A percentile compares a stretch with the other conserved stretches of the same genome.
These are phyloP conservation scores for Chrysoporthe puriensis DNA, from an alignment of 2,329 filamentous ascomycete genomes.

Conservation along the genomic window DNA sequence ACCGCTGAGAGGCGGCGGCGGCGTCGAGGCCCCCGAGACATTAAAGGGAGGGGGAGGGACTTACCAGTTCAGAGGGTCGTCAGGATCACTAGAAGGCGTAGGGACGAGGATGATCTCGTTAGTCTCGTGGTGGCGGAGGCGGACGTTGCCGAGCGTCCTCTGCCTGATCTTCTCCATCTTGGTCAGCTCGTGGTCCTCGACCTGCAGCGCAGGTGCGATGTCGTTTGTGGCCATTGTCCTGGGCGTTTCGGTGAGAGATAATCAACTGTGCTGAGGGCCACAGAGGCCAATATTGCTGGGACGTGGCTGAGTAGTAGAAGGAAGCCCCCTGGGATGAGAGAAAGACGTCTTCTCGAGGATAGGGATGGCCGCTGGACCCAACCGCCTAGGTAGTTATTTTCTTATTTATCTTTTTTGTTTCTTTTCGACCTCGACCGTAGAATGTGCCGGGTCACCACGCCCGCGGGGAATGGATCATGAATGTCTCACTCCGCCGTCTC, in stretches of 20 bases:
- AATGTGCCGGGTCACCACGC: neutral
- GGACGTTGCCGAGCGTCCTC: constrained; percentile 46
- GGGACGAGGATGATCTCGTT: constrained; percentile 57
- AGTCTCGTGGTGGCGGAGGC: constrained; percentile 45
- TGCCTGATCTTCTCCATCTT: constrained; percentile 29
- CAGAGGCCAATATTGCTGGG: neutral
- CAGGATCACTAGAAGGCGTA: constrained; percentile 51
- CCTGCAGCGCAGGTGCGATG: constrained; percentile 29
- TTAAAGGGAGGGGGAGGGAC: constrained; percentile 19
- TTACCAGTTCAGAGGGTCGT: constrained; percentile 58
- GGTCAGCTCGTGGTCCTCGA: constrained; percentile 26
- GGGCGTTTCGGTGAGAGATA: neutral
- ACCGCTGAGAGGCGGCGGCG: no score
- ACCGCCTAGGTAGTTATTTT: neutral
- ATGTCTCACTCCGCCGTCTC: constrained; percentile 2
- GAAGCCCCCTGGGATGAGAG: neutral
- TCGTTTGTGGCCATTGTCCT: constrained; percentile 27
- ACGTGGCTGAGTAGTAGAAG: neutral
- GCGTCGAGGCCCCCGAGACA: neutral
- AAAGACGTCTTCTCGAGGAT: neutral
- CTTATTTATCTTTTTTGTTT: neutral
- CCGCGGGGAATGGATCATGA: neutral
- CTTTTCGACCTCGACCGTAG: neutral
- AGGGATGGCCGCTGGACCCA: neutral
- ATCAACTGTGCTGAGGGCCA: neutral